Base-by-base conservation (phyloP, 371 early-diverging fungal genomes). In the Lichtheimia ornata region DNA sequence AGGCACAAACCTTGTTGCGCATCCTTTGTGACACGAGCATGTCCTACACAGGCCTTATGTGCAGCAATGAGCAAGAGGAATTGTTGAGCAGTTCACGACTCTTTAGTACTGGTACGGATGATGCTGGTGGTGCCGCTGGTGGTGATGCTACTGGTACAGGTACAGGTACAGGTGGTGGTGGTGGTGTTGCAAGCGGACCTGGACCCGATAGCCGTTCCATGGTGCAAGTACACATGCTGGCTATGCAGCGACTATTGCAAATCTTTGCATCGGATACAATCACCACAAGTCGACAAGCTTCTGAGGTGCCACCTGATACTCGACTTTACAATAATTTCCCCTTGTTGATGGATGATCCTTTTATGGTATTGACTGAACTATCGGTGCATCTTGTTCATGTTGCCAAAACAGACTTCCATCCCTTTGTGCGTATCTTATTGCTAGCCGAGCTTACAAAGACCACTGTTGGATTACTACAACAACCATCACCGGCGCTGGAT, bases 271-370 rank as follows among this genome's bases (percentile, higher is more conserved):
- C 58, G 5, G 70, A 74, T 4, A 63, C 67, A 49, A 65, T 67
- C 2, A 50, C 25, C 18, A 57, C 51, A 42, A 27, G 41, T 18
- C 30, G 57, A 5, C 62, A 59, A 15, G 58, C 52, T 5, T 45
- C 72, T n/a, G 61, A 52, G 11, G 42, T 9, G 30, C 65, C 61
- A 13, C 49, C 51, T 11, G 50, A 58, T 25, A 49, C 59, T 20
- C 49, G 49, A 28, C 57, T 63, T 13, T 79, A 73, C 42, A 73
- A 78, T 24, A 78, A 74, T 3, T 61, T 66, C 30, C 92, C 92
- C 2, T 70, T 91, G 13, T 60, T 92, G 20, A 64, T 85, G 69
- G 89, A 89, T 30, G 89, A 91, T 66, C 84, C 85, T 5, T 91
- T 89, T 65, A 81, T 85, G 67, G 71, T 85, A 28, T 64, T 92